These are phyloP conservation scores for Geotrichum fermentans DNA, from an alignment of 1,139 yeast genomes.

Conservation along the genomic window DNA sequence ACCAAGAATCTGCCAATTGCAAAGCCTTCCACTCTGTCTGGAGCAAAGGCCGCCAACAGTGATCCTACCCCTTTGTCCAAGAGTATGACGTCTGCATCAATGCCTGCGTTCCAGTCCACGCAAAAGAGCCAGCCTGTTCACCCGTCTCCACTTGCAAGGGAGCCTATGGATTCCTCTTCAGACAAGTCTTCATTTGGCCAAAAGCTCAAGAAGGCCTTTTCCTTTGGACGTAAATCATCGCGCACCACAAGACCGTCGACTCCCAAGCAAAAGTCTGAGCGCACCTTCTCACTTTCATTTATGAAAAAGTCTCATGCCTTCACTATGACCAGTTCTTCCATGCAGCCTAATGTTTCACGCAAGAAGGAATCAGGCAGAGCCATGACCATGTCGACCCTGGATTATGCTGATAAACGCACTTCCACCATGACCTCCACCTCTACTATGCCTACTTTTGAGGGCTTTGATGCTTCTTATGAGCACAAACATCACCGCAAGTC, in stretches of 20 bases:
- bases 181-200: constrained; percentile 21
- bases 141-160: too few species aligned
- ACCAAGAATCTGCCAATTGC: neutral
- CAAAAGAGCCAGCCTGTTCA: neutral
- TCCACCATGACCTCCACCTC: constrained; percentile 9
- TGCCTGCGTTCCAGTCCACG: neutral
- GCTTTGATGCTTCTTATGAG: constrained; percentile 17
- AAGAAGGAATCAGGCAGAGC: constrained; percentile 10
- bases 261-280: constrained; percentile 4
- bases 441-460: constrained; percentile 20
- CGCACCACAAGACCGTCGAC: neutral
- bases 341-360: neutral
- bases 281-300: constrained; percentile 16
- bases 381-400: constrained; percentile 10
- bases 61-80: constrained; percentile 8
- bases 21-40: neutral
- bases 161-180: neutral
- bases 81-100: constrained; percentile 13
- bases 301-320: constrained; percentile 11
- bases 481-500: constrained; percentile 6
- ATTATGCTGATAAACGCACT: constrained; percentile 4
- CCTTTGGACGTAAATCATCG: constrained; percentile 24
- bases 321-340: constrained; percentile 12
- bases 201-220: constrained; percentile 28
- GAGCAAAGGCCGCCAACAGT: neutral